Percentiles rank a stretch among this genome's conserved stretches.
phyloP scores from a whole-genome alignment of 805 yeast genomes.

The Pichia paraexigua region DNA sequence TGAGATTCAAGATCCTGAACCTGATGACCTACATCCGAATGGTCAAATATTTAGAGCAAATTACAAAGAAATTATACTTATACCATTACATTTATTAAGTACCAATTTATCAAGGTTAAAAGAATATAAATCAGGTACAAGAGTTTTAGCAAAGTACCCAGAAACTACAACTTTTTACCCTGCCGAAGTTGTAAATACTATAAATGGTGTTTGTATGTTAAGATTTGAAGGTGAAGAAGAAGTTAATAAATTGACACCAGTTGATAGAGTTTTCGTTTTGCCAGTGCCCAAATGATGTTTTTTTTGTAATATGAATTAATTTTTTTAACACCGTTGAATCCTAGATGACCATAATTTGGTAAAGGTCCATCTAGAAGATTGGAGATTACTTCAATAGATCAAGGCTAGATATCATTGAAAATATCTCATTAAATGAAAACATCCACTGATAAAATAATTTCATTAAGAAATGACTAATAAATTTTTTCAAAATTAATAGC shows the following conservation, averaged over 20 bases:
- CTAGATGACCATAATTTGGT: no score
- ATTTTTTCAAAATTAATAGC: no score
- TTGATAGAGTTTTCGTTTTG: slow-evolving; percentile 73
- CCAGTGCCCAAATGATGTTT: slow-evolving; percentile 44
- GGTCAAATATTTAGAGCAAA: slow-evolving; percentile 81
- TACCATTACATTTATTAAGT: slow-evolving; percentile 35
- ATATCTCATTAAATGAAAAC: no score
- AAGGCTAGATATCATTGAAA: no score
- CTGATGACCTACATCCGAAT: slow-evolving; percentile 85
- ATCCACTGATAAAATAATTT: no score
- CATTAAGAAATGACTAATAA: no score
- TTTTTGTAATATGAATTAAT: neutral
- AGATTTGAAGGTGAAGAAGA: slow-evolving; percentile 97
- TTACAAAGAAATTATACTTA: slow-evolving; percentile 68
- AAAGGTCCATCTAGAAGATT: no score
- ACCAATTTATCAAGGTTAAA: slow-evolving; percentile 26
- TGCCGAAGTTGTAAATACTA: slow-evolving; percentile 79
- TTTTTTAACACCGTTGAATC: no score
- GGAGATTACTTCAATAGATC: no score
- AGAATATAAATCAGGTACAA: slow-evolving; percentile 65
- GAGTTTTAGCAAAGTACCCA: slow-evolving; percentile 89
- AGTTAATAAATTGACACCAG: slow-evolving; percentile 90
- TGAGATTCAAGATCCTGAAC: slow-evolving; percentile 97
- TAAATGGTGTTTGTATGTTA: slow-evolving; percentile 70
- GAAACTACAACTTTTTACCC: slow-evolving; percentile 96